Conservation (phyloP, 2,329 filamentous ascomycete species). For the Monosporascus sp. region DNA sequence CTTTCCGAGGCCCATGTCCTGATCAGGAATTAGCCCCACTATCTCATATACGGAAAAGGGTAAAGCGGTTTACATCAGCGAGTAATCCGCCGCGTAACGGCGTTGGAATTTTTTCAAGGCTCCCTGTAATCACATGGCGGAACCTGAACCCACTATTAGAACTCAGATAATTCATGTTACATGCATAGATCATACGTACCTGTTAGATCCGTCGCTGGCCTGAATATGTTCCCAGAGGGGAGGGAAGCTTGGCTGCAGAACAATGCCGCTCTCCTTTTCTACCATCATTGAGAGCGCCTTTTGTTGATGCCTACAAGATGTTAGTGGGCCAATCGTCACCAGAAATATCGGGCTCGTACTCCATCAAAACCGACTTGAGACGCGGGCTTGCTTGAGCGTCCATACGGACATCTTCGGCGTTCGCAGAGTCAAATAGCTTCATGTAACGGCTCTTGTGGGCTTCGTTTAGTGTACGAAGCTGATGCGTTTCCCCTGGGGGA, state of each 20-base stretch:
- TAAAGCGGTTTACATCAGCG: constrained; percentile 21
- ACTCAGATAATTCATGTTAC: background rate
- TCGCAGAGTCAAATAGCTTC: no score
- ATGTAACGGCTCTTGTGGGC: no score
- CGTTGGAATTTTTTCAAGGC: constrained; percentile 1
- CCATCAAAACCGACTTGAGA: no score
- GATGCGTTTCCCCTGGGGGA: no score
- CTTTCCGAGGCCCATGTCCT: constrained; percentile 34
- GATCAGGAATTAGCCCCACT: background rate
- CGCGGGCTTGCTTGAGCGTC: no score
- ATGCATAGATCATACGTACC: background rate
- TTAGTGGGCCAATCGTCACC: no score
- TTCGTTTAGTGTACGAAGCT: no score
- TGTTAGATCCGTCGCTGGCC: background rate
- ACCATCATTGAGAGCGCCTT: constrained; percentile 26
- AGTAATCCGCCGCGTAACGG: constrained; percentile 24
- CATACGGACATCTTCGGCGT: no score
- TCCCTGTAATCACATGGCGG: constrained; percentile 4
- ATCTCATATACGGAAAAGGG: background rate
- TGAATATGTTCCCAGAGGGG: constrained; percentile 14
- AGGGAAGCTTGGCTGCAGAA: constrained; percentile 15
- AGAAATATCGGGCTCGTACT: no score
- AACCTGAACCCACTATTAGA: background rate
- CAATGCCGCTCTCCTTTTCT: constrained; percentile 20
- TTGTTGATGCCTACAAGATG: constrained; percentile 19